Evolutionary conservation across 352 stramenopile genomes (phyloP).

Genomic region (Phytopythium delawarense): DNA sequence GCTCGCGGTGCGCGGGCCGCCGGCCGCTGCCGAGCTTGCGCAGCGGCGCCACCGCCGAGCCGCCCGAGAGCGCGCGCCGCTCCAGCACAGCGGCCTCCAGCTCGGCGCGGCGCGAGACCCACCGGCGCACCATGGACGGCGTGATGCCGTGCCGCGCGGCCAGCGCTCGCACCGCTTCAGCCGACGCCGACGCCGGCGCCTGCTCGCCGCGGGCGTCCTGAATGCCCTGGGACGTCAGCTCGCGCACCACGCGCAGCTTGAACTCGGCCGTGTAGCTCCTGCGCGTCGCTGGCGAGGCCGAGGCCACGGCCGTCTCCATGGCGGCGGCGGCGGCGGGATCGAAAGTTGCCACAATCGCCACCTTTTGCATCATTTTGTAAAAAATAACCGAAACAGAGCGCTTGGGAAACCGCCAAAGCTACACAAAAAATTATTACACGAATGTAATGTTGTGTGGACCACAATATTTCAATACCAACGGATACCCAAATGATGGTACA

Average conservation of each 20-base stretch:
- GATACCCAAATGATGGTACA: too few relatives aligned
- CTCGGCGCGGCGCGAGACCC: slow-evolving; percentile 14
- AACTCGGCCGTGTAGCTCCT: slow-evolving; percentile 23
- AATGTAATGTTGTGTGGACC: too few relatives aligned
- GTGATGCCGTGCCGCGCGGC: slow-evolving; percentile 20
- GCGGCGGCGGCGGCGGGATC: too few relatives aligned
- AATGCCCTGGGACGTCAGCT: slow-evolving; percentile 7
- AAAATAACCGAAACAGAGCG: too few relatives aligned
- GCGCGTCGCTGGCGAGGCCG: neutral
- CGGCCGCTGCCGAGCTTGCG: slow-evolving; percentile 26
- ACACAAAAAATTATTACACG: too few relatives aligned
- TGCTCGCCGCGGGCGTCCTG: neutral
- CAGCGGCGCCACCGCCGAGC: slow-evolving; percentile 3
- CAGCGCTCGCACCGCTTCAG: slow-evolving; percentile 10
- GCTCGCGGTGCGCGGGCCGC: slow-evolving; percentile 10
- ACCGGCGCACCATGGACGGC: slow-evolving; percentile 29
- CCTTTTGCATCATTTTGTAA: too few relatives aligned
- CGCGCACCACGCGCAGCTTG: slow-evolving; percentile 25
- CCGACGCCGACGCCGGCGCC: neutral
- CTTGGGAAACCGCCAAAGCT: too few relatives aligned
- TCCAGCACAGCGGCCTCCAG: slow-evolving; percentile 25
- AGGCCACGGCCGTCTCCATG: too few relatives aligned
- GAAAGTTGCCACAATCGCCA: too few relatives aligned
- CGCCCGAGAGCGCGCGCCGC: neutral
- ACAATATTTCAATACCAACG: too few relatives aligned